phyloP scores from a whole-genome alignment of 805 yeast genomes.

The Isabelozyma pseudorhagii region DNA sequence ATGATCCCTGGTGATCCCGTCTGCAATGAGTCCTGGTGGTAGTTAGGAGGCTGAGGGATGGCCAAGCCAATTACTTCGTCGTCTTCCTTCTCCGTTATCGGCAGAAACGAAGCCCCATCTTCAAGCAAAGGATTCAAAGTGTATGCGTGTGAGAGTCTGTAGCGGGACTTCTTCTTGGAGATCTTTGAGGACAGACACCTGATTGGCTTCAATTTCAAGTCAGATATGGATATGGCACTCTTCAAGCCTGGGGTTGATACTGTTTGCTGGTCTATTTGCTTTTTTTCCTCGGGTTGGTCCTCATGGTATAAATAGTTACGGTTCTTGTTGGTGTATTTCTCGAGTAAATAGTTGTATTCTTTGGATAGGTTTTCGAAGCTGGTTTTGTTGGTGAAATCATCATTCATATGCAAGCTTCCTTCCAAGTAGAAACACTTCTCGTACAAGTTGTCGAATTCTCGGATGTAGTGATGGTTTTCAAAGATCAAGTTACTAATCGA shows the following conservation, averaged over 20 bases:
- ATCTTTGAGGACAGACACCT: conserved; percentile 29
- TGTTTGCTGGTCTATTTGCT: background rate
- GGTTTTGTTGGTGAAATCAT: conserved; percentile 27
- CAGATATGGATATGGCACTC: conserved; percentile 29
- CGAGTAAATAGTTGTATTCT: conserved; percentile 26
- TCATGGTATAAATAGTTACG: background rate
- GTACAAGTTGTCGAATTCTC: conserved; percentile 25
- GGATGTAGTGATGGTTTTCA: conserved; percentile 19
- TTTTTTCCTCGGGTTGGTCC: background rate
- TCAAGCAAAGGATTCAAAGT: conserved; percentile 33
- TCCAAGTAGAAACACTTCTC: conserved; percentile 33
- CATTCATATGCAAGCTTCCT: conserved; percentile 28
- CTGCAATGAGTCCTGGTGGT: background rate
- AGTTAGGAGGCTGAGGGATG: background rate
- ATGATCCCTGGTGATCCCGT: background rate
- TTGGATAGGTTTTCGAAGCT: conserved; percentile 23
- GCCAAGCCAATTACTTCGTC: background rate
- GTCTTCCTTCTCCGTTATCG: background rate
- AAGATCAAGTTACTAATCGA: conserved; percentile 17
- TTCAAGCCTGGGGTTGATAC: conserved; percentile 3
- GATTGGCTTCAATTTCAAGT: conserved; percentile 39
- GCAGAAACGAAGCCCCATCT: conserved; percentile 8
- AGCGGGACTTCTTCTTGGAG: conserved; percentile 39
- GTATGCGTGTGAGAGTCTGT: conserved; percentile 35
- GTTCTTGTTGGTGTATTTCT: conserved; percentile 11